These are phyloP conservation scores for Allantophomopsis cytisporea DNA, from an alignment of 2,329 filamentous ascomycete species.

Conservation along the genomic window DNA sequence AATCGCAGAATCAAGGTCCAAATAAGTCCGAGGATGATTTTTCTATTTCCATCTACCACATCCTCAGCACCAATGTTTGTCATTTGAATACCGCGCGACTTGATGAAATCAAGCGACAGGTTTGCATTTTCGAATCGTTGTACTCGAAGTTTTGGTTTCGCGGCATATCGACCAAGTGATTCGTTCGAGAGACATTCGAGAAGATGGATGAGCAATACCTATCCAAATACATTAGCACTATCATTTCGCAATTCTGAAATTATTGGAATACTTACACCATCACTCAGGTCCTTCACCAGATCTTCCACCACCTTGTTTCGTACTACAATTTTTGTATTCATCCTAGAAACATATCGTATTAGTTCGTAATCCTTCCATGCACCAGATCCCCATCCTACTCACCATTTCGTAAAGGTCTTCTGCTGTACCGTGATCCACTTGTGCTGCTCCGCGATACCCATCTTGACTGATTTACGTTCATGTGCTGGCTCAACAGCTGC, in stretches of 20 bases:
- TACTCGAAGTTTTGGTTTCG: conserved; percentile 89
- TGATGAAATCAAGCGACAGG: conserved; percentile 87
- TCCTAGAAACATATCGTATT: conserved; percentile 35
- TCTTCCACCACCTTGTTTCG: conserved; percentile 73
- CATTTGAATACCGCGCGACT: conserved; percentile 82
- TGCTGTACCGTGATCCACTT: conserved; percentile 75
- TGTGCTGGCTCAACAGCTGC: too few species aligned
- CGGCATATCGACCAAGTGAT: conserved; percentile 90
- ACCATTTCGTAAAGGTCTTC: conserved; percentile 99
- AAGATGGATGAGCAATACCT: conserved; percentile 92
- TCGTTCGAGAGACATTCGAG: conserved; percentile 92
- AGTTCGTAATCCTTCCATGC: neutral
- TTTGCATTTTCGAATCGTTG: conserved; percentile 98
- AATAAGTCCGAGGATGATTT: conserved; percentile 93
- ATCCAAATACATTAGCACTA: conserved; percentile 3
- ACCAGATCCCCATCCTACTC: conserved; percentile 2
- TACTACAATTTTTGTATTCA: conserved; percentile 85
- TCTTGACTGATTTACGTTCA: conserved; percentile 23
- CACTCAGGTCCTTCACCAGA: conserved; percentile 77
- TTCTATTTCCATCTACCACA: conserved; percentile 93
- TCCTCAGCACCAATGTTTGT: conserved; percentile 98
- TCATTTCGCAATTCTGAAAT: neutral
- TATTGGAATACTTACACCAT: conserved; percentile 56
- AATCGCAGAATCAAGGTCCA: conserved; percentile 98
- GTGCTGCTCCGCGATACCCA: conserved; percentile 52